These are phyloP conservation scores for Candida insectalens DNA, from an alignment of 805 yeast genomes.

Conservation along the genomic window DNA sequence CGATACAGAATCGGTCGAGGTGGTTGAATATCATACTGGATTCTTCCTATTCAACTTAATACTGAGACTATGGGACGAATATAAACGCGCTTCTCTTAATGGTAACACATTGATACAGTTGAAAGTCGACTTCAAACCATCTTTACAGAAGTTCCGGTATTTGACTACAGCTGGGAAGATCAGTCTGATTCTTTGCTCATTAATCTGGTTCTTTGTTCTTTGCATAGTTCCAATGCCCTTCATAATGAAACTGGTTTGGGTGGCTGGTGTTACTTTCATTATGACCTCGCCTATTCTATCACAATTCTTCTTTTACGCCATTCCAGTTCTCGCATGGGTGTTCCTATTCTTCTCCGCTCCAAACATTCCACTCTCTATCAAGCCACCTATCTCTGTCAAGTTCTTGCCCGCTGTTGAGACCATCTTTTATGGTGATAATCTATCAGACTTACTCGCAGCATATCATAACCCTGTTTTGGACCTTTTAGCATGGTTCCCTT, in stretches of 20 bases:
- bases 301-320: slow-evolving; percentile 74
- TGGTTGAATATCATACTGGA: slow-evolving; percentile 4
- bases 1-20: too few species aligned
- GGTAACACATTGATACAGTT: slow-evolving; percentile 13
- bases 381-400: slow-evolving; percentile 86
- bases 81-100: slow-evolving; percentile 8
- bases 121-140: slow-evolving; percentile 12
- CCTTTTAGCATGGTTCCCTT: slow-evolving; percentile 89
- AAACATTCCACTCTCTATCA: slow-evolving; percentile 60
- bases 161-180: slow-evolving; percentile 30
- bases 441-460: slow-evolving; percentile 75
- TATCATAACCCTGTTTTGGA: slow-evolving; percentile 58
- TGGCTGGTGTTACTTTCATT: slow-evolving; percentile 35
- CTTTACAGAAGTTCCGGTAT: slow-evolving; percentile 12
- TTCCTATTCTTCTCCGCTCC: slow-evolving; percentile 71
- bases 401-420: slow-evolving; percentile 89
- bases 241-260: slow-evolving; percentile 22
- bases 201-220: slow-evolving; percentile 50
- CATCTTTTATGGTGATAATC: slow-evolving; percentile 82
- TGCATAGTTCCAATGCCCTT: slow-evolving; percentile 47
- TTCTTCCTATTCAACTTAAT: slow-evolving; percentile 7
- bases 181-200: slow-evolving; percentile 27
- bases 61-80: slow-evolving; percentile 14
- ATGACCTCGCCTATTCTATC: slow-evolving; percentile 62
- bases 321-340: slow-evolving; percentile 83